Percentiles rank a stretch among this genome's conserved stretches.
Conservation (phyloP, 2,329 filamentous ascomycete genomes). For the Botrytis fragariae region DNA sequence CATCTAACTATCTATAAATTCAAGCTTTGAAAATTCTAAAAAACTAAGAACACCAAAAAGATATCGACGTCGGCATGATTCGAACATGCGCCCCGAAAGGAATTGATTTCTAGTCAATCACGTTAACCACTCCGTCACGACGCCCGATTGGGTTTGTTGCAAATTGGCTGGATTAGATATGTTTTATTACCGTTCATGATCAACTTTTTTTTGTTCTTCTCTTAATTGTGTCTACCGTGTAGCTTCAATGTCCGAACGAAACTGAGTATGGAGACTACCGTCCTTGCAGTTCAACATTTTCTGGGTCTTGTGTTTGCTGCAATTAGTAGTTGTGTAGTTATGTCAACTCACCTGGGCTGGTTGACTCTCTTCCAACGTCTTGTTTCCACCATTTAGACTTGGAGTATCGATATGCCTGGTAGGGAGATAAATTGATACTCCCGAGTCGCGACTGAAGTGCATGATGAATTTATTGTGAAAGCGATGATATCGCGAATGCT, state of each 20-base stretch:
- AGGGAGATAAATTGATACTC: background rate
- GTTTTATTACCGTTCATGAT: background rate
- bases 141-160: background rate
- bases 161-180: rapidly evolving
- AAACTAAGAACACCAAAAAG: background rate
- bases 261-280: background rate
- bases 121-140: conserved; percentile 13
- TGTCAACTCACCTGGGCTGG: background rate
- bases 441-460: background rate
- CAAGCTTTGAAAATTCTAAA: background rate
- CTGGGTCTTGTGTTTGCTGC: background rate
- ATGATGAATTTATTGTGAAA: background rate
- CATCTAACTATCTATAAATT: background rate
- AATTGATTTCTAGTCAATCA: conserved; percentile 13
- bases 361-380: background rate
- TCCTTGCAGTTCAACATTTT: background rate
- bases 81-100: conserved; percentile 7
- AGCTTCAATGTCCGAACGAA: background rate
- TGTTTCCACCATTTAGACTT: background rate
- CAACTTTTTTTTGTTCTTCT: background rate
- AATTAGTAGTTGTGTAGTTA: background rate
- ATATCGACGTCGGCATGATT: conserved; percentile 6
- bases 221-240: too few relatives aligned
- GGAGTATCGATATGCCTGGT: background rate
- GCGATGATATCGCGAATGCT: background rate